Conservation (phyloP, 139 green algal genomes). For the Chlamydomonas incerta region DNA sequence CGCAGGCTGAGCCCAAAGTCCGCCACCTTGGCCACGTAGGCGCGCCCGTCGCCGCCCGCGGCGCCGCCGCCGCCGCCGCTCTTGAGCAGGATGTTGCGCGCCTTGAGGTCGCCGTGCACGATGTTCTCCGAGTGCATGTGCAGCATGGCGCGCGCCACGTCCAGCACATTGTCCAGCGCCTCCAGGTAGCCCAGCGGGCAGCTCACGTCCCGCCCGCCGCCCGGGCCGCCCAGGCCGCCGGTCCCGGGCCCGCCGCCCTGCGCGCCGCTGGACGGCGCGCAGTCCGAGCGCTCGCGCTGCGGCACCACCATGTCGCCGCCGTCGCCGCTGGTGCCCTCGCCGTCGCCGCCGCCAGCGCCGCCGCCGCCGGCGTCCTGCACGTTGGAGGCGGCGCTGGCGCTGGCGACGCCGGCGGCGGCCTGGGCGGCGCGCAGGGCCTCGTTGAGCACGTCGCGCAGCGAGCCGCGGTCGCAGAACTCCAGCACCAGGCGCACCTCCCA, state of each 20-base stretch:
- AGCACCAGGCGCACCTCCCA: conserved; percentile 63
- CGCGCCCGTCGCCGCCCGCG: conserved; percentile 41
- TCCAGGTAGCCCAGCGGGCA: conserved; percentile 31
- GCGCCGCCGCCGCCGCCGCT: conserved; percentile 35
- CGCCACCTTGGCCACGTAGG: conserved; percentile 53
- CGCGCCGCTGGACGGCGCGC: no score
- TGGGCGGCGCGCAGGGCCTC: not conserved
- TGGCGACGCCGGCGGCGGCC: not conserved
- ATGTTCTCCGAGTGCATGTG: conserved; percentile 64
- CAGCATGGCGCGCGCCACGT: conserved; percentile 59
- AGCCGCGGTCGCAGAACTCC: conserved; percentile 62
- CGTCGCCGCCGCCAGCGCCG: not conserved
- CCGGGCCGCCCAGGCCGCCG: not conserved
- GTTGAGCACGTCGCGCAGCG: conserved; percentile 42
- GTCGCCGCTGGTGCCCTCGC: no score
- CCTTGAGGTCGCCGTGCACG: conserved; percentile 54
- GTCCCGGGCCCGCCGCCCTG: no score
- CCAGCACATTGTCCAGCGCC: conserved; percentile 50
- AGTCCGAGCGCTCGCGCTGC: no score
- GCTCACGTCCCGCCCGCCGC: not conserved
- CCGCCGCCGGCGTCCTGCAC: not conserved
- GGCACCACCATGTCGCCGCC: no score
- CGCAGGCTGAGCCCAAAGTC: conserved; percentile 66
- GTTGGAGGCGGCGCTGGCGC: not conserved
- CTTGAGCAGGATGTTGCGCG: conserved; percentile 58